These are phyloP conservation scores for Musa beccarii DNA, from an alignment of 176 grass and related monocot species.

Conservation along the genomic window DNA sequence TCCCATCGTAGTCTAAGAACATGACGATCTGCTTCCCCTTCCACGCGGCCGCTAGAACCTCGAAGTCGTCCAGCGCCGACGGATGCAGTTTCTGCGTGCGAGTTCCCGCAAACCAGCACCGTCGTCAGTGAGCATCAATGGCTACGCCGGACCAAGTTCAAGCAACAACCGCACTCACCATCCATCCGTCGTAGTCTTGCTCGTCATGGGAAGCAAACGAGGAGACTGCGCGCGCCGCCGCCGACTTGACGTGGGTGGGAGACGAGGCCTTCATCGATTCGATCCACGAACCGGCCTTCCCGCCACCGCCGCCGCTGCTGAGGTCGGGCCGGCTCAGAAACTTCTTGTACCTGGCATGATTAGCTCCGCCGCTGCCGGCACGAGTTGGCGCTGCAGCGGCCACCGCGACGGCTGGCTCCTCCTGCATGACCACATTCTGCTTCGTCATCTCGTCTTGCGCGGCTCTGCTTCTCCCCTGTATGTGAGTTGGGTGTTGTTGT, in stretches of 20 bases:
- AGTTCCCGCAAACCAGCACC: not conserved
- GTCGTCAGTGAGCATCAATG: not conserved
- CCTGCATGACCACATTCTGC: not conserved
- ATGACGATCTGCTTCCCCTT: slow-evolving; percentile 22
- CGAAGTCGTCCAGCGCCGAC: slow-evolving; percentile 17
- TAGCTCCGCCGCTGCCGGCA: not conserved
- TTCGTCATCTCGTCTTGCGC: not conserved
- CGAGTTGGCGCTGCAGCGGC: not conserved
- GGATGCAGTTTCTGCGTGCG: slow-evolving; percentile 10
- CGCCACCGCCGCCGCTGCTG: not conserved
- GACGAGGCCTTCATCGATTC: slow-evolving; percentile 21
- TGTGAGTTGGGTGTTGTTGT: not conserved
- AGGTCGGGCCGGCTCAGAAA: slow-evolving; percentile 8
- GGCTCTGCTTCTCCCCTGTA: not conserved
- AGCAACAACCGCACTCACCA: not conserved
- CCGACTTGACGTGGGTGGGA: slow-evolving; percentile 1
- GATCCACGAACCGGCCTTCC: not conserved
- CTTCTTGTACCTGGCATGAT: not conserved
- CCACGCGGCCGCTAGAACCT: not conserved
- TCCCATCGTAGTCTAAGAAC: slow-evolving; percentile 26
- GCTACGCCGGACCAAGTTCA: not conserved
- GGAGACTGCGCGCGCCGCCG: not conserved
- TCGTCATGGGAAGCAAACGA: not conserved
- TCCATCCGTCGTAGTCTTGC: slow-evolving; percentile 3
- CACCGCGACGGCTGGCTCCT: slow-evolving; percentile 4